A percentile compares a stretch with the other conserved stretches of the same genome.
Evolutionary conservation across 805 yeast genomes (phyloP).

Genomic region (Candida maltosa): DNA sequence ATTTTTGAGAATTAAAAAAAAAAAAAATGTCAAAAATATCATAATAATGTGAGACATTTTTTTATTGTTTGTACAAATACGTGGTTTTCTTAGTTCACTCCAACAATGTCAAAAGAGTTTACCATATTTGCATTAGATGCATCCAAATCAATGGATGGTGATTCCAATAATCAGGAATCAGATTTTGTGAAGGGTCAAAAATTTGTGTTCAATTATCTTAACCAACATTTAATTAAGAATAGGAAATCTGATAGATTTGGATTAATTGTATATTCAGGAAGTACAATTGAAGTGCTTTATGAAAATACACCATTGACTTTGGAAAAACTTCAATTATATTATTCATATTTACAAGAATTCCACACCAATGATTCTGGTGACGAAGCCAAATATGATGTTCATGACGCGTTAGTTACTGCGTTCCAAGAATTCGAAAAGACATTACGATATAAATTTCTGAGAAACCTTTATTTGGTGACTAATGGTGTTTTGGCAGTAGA

Average conservation of each 20-base stretch:
- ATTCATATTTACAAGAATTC: neutral
- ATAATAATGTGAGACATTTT: too few relatives aligned
- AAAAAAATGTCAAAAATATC: neutral
- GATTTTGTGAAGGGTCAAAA: constrained; percentile 34
- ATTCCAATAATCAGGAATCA: constrained; percentile 16
- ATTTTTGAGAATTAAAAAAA: neutral
- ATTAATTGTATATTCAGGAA: constrained; percentile 18
- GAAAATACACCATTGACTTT: constrained; percentile 8
- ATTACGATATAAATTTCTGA: constrained; percentile 23
- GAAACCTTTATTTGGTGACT: constrained; percentile 37
- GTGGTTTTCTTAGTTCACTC: neutral
- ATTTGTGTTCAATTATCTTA: constrained; percentile 40
- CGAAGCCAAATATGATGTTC: neutral
- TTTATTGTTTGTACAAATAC: neutral
- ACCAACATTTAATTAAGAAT: constrained; percentile 20
- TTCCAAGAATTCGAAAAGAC: constrained; percentile 8
- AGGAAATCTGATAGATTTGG: constrained; percentile 40
- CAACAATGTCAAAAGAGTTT: constrained; percentile 23
- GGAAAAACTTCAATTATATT: constrained; percentile 1
- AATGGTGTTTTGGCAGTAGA: constrained; percentile 10
- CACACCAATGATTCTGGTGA: neutral
- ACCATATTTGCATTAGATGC: constrained; percentile 52
- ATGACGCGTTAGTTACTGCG: constrained; percentile 3
- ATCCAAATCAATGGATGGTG: constrained; percentile 39
- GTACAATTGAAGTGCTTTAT: constrained; percentile 4